A percentile compares a stretch with the other conserved stretches of the same genome.
phyloP scores from a whole-genome alignment of 2,329 filamentous ascomycete genomes.

The Cyclaneusma minus region DNA sequence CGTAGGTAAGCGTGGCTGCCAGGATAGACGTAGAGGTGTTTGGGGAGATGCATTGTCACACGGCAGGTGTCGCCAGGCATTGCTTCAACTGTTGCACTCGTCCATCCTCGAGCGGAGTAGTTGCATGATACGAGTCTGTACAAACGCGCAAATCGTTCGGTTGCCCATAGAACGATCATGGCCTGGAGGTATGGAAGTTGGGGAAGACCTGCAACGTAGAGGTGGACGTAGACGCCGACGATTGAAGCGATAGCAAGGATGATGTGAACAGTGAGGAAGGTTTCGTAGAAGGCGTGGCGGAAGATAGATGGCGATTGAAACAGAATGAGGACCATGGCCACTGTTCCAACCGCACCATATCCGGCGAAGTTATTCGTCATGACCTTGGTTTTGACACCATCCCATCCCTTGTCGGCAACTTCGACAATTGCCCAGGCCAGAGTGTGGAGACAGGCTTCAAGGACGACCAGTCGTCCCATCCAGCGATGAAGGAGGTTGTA shows the following conservation, averaged over 20 bases:
- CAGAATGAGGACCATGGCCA: slow-evolving; percentile 49
- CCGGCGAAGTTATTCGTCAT: slow-evolving; percentile 45
- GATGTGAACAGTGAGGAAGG: slow-evolving; percentile 80
- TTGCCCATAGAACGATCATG: slow-evolving; percentile 61
- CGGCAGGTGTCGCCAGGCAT: slow-evolving; percentile 55
- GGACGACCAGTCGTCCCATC: slow-evolving; percentile 59
- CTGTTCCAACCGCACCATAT: slow-evolving; percentile 43
- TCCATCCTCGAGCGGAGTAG: slow-evolving; percentile 33
- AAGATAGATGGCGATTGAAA: slow-evolving; percentile 63
- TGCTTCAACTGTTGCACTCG: slow-evolving; percentile 49
- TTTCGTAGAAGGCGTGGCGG: slow-evolving; percentile 93
- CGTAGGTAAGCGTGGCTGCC: slow-evolving; percentile 65
- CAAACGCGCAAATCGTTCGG: slow-evolving; percentile 52
- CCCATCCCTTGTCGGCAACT: slow-evolving; percentile 46
- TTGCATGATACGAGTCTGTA: slow-evolving; percentile 50
- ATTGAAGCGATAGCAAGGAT: slow-evolving; percentile 54
- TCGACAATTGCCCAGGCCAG: slow-evolving; percentile 61
- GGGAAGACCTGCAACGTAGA: slow-evolving; percentile 45
- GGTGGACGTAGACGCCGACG: slow-evolving; percentile 64
- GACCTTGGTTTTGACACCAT: slow-evolving; percentile 37
- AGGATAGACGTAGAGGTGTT: slow-evolving; percentile 47
- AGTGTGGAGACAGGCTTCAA: slow-evolving; percentile 57
- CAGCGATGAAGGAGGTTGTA: slow-evolving; percentile 85
- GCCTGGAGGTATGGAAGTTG: slow-evolving; percentile 59
- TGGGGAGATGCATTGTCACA: slow-evolving; percentile 55